Percentiles rank a stretch among this genome's conserved stretches.
Conservation (phyloP, 2,329 filamentous ascomycete species). For the Scortechinia acanthostroma region DNA sequence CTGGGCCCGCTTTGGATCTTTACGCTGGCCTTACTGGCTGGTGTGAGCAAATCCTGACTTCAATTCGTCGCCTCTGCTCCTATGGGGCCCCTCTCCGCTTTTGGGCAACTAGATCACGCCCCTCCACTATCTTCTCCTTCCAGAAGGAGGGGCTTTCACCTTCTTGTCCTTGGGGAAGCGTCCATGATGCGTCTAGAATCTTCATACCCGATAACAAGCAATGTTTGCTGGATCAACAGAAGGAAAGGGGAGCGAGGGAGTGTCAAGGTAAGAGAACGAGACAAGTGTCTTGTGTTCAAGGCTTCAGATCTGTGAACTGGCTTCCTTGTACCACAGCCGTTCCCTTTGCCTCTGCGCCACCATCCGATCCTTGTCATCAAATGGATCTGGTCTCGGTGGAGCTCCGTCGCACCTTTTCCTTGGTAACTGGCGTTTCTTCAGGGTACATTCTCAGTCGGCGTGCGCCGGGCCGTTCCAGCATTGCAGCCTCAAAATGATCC, state of each 20-base stretch:
- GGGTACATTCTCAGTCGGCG: neutral
- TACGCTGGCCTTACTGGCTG: neutral
- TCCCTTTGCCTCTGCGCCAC: neutral
- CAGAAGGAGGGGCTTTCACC: too few relatives aligned
- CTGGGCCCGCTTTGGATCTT: neutral
- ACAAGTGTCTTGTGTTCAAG: too few relatives aligned
- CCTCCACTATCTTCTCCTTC: neutral
- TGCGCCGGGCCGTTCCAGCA: conserved; percentile 3
- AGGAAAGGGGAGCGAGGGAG: too few relatives aligned
- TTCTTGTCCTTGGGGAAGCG: too few relatives aligned
- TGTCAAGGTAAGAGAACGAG: too few relatives aligned
- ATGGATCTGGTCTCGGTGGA: neutral
- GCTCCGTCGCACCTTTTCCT: neutral
- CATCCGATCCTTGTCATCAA: neutral
- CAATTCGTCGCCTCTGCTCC: neutral
- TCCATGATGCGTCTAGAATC: too few relatives aligned
- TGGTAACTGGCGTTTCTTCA: conserved; percentile 2
- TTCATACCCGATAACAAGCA: neutral
- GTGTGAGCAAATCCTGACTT: too few relatives aligned
- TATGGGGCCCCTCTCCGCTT: neutral
- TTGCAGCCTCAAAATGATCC: conserved; percentile 3
- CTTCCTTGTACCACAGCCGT: neutral
- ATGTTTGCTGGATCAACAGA: too few relatives aligned
- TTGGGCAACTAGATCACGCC: neutral
- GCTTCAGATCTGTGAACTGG: too few relatives aligned